phyloP scores from a whole-genome alignment of 805 yeast genomes.

The Maudiozyma saulgeensis region DNA sequence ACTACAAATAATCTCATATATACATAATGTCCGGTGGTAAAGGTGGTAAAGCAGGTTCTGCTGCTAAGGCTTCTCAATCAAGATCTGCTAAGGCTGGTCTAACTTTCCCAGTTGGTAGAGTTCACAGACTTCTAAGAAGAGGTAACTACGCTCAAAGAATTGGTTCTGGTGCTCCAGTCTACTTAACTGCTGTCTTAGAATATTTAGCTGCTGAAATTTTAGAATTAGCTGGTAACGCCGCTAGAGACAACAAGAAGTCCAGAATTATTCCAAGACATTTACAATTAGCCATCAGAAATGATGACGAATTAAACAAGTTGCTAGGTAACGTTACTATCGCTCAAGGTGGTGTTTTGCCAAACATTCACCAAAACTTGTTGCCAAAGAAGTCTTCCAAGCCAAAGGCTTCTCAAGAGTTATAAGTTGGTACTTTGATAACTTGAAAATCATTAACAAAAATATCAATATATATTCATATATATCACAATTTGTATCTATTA shows the following conservation, averaged over 20 bases:
- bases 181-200: constrained; percentile 93
- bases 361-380: constrained; percentile 86
- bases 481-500: background rate
- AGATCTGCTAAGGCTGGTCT: constrained; percentile 98
- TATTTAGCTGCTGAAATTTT: constrained; percentile 96
- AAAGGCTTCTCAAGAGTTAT: constrained; percentile 61
- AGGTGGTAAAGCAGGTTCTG: constrained; percentile 88
- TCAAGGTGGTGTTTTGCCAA: constrained; percentile 98
- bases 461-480: background rate
- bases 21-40: constrained; percentile 56
- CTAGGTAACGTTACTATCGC: constrained; percentile 92
- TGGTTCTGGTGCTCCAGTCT: constrained; percentile 99
- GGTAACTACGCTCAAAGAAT: constrained; percentile 98
- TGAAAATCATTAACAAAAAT: background rate
- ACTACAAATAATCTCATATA: background rate
- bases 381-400: constrained; percentile 64
- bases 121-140: constrained; percentile 91
- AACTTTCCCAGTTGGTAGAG: constrained; percentile 99
- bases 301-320: constrained; percentile 95
- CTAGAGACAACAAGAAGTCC: constrained; percentile 98
- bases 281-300: constrained; percentile 97
- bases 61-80: constrained; percentile 93
- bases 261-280: constrained; percentile 98
- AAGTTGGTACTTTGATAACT: constrained; percentile 11
- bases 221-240: constrained; percentile 98